Base-by-base conservation (phyloP, 1,139 yeast genomes). In the Yamadazyma sp. region DNA sequence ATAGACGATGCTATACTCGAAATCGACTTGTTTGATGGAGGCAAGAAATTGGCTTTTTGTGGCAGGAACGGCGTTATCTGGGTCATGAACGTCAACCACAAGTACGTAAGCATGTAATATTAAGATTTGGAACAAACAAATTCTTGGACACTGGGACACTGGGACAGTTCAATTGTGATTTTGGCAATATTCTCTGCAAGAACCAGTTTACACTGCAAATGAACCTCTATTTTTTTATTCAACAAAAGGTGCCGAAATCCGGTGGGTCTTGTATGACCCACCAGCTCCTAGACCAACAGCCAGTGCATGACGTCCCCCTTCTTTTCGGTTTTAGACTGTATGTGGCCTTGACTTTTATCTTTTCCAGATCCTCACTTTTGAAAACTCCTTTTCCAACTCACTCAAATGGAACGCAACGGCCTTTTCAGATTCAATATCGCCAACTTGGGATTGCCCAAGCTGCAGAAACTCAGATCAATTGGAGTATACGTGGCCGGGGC, bases 401-500 rank as follows among this genome's bases (percentile, higher is more conserved):
- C 12, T 20, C 22, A 20, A 20, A 69, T 69, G 75, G 73, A 67
- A 31, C 64, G 59, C 46, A 56, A 62, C 27, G 52, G 59, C 41
- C 53, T 69, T 33, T 82, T 82, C 61, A 73, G 81, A 46, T 75
- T 81, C 62, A 74, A 70, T 33, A 32, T 46, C n/a, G 69, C 64
- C 32, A 55, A 77, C 36, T 71, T 81, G 53, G 73, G 69, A 44
- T 66, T 81, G 30, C 89, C 87, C 44, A 82, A 82, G 49, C 81
- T 92, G 6, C 81, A 81, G 36, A 77, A 83, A 34, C 70, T 88
- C 37, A 73, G 95, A 51, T 76, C 91, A 2, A 63, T 78, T 29
- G 95, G 96, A 8, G 91, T 86, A 20, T 86, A 84, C 54, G 54
- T 80, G 17, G 69, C 89, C 3, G 95, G 95, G 2, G 87, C 83